A percentile compares a stretch with the other conserved stretches of the same genome.
These are phyloP conservation scores for Boletus coffeatus DNA, from an alignment of 1,284 basidiomycete genomes.

Conservation along the genomic window DNA sequence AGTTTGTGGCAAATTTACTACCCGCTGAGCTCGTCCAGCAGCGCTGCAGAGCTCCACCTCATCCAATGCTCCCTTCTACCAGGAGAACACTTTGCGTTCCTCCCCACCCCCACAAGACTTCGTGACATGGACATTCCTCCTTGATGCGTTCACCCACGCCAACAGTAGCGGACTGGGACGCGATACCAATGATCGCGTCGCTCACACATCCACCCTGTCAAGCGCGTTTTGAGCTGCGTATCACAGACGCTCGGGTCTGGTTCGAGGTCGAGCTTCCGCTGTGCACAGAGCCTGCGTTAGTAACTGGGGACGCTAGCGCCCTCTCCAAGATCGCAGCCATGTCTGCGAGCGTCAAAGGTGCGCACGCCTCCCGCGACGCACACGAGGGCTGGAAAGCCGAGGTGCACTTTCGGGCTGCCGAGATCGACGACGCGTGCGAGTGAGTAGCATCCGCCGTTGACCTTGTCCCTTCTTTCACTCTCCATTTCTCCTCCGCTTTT, in stretches of 20 bases:
- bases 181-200: background rate
- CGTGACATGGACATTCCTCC: slow-evolving; percentile 34
- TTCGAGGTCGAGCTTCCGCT: slow-evolving; percentile 37
- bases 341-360: background rate
- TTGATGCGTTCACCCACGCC: slow-evolving; percentile 19
- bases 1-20: background rate
- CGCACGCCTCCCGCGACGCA: slow-evolving; percentile 38
- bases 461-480: background rate
- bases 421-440: slow-evolving; percentile 44
- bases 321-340: background rate
- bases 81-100: slow-evolving; percentile 44
- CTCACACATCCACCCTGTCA: slow-evolving; percentile 16
- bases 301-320: background rate
- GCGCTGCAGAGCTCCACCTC: slow-evolving; percentile 33
- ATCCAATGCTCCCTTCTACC: slow-evolving; percentile 57
- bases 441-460: slow-evolving; percentile 8
- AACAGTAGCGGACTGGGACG: background rate
- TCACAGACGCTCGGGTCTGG: slow-evolving; percentile 33
- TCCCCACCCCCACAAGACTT: slow-evolving; percentile 30
- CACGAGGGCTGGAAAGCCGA: slow-evolving; percentile 48
- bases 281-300: slow-evolving; percentile 7
- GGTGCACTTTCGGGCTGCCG: slow-evolving; percentile 37
- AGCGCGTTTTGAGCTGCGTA: slow-evolving; percentile 36
- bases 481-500: too few relatives aligned
- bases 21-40: background rate